Conservation (phyloP, 768 basidiomycete genomes). For the Sistotremastrum niveocremeum region DNA sequence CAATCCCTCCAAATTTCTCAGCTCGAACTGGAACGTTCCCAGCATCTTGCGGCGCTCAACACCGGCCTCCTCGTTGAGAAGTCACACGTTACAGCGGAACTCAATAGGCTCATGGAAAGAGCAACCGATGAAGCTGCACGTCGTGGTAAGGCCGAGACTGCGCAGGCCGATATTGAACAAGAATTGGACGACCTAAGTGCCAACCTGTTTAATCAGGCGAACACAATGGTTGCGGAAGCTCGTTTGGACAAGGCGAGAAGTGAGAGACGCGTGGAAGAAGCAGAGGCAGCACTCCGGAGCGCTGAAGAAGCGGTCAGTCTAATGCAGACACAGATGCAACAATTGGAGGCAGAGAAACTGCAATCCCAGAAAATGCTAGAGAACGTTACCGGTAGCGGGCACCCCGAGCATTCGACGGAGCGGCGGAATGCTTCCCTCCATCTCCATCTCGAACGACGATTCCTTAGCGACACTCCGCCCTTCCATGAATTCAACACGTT, state of each 20-base stretch:
- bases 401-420: conserved; percentile 17
- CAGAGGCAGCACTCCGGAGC: conserved; percentile 64
- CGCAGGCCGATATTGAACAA: conserved; percentile 72
- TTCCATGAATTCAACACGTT: conserved; percentile 75
- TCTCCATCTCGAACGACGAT: conserved; percentile 12
- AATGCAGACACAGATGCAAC: conserved; percentile 80
- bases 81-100: conserved; percentile 77
- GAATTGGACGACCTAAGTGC: conserved; percentile 93
- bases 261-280: conserved; percentile 61
- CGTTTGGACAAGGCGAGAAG: conserved; percentile 50
- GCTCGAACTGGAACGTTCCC: conserved; percentile 72
- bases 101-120: conserved; percentile 86
- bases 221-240: conserved; percentile 96
- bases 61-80: conserved; percentile 89
- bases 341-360: conserved; percentile 54
- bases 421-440: conserved; percentile 11
- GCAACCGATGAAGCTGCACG: conserved; percentile 91
- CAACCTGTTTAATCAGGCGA: conserved; percentile 80
- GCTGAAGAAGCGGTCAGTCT: conserved; percentile 76
- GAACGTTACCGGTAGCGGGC: conserved; percentile 43
- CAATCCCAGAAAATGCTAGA: conserved; percentile 37
- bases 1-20: conserved; percentile 57
- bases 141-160: conserved; percentile 81
- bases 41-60: conserved; percentile 82
- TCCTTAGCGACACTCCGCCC: conserved; percentile 57